phyloP scores from a whole-genome alignment of 2,329 filamentous ascomycete species.

The Fusarium buxicola region DNA sequence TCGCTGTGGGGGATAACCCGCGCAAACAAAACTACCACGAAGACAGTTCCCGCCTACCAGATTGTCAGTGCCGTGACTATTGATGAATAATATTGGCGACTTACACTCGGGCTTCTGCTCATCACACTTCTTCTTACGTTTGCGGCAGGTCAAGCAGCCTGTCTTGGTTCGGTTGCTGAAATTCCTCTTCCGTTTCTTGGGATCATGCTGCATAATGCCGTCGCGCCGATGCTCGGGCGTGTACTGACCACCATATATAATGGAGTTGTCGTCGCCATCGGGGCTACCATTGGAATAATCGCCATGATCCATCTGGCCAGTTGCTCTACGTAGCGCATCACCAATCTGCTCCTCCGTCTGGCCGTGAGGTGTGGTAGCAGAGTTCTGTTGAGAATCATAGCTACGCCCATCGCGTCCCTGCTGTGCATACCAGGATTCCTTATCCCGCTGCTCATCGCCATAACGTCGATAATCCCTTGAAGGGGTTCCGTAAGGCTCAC shows the following conservation, averaged over 20 bases:
- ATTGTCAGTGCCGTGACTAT: constrained; percentile 17
- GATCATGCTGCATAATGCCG: constrained; percentile 66
- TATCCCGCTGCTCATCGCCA: constrained; percentile 60
- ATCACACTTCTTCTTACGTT: constrained; percentile 97
- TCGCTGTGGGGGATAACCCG: constrained; percentile 87
- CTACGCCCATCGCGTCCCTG: constrained; percentile 61
- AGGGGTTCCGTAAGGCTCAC: constrained; percentile 57
- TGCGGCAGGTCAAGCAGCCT: constrained; percentile 90
- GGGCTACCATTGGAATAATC: constrained; percentile 66
- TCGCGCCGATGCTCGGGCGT: constrained; percentile 62
- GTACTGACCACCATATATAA: constrained; percentile 58
- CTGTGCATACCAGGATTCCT: constrained; percentile 63
- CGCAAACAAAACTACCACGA: constrained; percentile 89
- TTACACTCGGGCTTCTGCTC: constrained; percentile 92
- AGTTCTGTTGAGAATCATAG: constrained; percentile 61
- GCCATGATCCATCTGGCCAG: constrained; percentile 59
- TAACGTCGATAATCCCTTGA: constrained; percentile 60
- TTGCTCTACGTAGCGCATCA: constrained; percentile 58
- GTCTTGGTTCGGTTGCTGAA: constrained; percentile 98
- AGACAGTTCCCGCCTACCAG: constrained; percentile 84
- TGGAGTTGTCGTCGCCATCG: constrained; percentile 63
- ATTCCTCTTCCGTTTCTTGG: constrained; percentile 79
- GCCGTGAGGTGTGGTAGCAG: constrained; percentile 57
- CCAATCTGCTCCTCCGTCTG: constrained; percentile 63
- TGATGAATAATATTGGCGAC: constrained; percentile 49